A percentile compares a stretch with the other conserved stretches of the same genome.
Conservation (phyloP, 352 stramenopile species). For the Aphanomyces stellatus region DNA sequence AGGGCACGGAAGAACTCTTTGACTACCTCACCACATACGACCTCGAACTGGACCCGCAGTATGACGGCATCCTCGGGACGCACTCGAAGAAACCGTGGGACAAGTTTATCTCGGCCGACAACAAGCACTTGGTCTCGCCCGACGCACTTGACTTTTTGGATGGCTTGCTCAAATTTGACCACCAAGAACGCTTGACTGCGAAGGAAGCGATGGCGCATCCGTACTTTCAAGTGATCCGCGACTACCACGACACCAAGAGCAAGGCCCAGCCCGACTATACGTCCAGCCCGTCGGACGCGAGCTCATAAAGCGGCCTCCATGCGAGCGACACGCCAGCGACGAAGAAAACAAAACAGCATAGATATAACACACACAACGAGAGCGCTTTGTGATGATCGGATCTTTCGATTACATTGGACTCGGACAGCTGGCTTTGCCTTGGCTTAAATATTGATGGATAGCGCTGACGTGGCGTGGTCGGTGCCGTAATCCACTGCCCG, state of each 20-base stretch:
- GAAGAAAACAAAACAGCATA: too few species aligned
- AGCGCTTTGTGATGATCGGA: neutral
- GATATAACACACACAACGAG: neutral
- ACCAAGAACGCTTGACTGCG: slow-evolving; percentile 96
- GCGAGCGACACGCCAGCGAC: too few species aligned
- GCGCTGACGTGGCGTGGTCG: neutral
- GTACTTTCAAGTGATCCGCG: slow-evolving; percentile 95
- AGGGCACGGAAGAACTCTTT: slow-evolving; percentile 97
- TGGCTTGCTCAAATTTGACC: slow-evolving; percentile 85
- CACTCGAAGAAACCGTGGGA: slow-evolving; percentile 98
- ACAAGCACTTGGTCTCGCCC: slow-evolving; percentile 93
- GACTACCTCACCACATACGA: slow-evolving; percentile 99
- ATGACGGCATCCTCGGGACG: slow-evolving; percentile 95
- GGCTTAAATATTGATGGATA: neutral
- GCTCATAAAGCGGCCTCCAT: neutral
- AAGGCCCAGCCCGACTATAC: neutral
- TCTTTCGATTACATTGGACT: neutral
- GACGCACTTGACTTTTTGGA: slow-evolving; percentile 96
- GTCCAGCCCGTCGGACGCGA: neutral
- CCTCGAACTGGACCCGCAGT: slow-evolving; percentile 97
- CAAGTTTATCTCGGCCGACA: slow-evolving; percentile 98
- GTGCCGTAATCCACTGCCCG: neutral
- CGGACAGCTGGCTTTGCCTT: neutral
- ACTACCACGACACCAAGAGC: slow-evolving; percentile 51
- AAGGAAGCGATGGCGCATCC: slow-evolving; percentile 97